These are phyloP conservation scores for Areca catechu DNA, from an alignment of 176 grass and related monocot species.

Conservation along the genomic window DNA sequence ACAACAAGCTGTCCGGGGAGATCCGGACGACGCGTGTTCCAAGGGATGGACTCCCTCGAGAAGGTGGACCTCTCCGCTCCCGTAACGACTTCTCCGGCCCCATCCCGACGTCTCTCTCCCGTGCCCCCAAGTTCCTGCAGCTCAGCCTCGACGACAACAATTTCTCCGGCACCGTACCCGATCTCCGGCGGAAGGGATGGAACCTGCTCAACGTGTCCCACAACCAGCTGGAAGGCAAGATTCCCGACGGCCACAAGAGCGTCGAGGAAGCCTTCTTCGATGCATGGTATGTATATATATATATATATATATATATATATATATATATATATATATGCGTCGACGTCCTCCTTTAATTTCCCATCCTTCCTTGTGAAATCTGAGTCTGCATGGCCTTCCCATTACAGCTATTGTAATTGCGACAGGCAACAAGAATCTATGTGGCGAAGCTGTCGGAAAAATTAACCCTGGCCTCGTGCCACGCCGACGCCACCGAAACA, in stretches of 20 bases:
- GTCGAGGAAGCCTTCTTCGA: conserved; percentile 28
- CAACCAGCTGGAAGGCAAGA: conserved; percentile 60
- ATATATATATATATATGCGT: too few relatives aligned
- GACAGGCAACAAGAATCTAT: conserved; percentile 69
- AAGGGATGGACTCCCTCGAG: conserved; percentile 57
- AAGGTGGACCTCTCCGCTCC: conserved; percentile 50
- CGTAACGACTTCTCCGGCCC: conserved; percentile 53
- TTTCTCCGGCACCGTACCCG: conserved; percentile 57
- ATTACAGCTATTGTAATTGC: too few relatives aligned
- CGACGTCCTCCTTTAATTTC: too few relatives aligned
- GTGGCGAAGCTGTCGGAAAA: conserved; percentile 36
- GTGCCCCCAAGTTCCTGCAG: conserved; percentile 41
- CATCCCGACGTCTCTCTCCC: conserved; percentile 55
- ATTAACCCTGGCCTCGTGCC: too few relatives aligned
- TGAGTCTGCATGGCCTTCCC: too few relatives aligned
- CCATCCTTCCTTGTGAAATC: too few relatives aligned
- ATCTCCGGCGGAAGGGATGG: conserved; percentile 33
- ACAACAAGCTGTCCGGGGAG: conserved; percentile 49
- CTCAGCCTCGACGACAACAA: conserved; percentile 51
- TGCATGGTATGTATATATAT: too few relatives aligned
- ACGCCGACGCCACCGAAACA: not conserved
- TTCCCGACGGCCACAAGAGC: conserved; percentile 37
- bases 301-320: too few relatives aligned
- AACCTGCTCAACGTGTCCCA: conserved; percentile 40
- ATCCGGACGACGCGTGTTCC: conserved; percentile 61